Evolutionary conservation across 2,329 filamentous ascomycete species (phyloP), one percentile per base, ranked within the genome.

Genomic region (Colletotrichum orchidophilum): DNA sequence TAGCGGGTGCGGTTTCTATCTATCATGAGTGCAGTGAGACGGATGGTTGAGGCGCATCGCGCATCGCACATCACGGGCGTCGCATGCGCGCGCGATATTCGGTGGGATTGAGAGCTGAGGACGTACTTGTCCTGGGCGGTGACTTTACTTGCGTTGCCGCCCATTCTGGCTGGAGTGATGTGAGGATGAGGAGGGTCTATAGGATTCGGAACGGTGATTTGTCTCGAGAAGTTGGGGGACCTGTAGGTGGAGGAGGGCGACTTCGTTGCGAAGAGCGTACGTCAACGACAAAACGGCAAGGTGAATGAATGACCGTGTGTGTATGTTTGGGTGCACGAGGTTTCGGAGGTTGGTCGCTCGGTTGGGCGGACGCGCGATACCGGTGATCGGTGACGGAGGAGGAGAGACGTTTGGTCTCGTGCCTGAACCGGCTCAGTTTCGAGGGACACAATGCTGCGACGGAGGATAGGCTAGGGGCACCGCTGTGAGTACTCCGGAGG

Each of bases 81-180:
- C 35, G 12, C 31, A 27, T 61, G 60, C 46, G 57, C 49, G 26
- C 33, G 39, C 6, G 55, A 29, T 21, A 27, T n/a, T 24, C 3
- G 24, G 24, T 5, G n/a, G 49, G 29, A 42, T 24, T 42, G 35
- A 29, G 26, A 57, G 58, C 50, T 55, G 63, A 33, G 61, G 18
- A 81, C 89, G 77, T 80, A 97, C 95, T 94, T 95, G 84, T 98
- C 96, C 85, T 98, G 95, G 77, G 86, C 87, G 71, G 88, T 90
- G 73, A 90, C 86, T 79, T 87, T 87, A 80, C 88, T 90, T 63
- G 83, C 77, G 74, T 82, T 87, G 76, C 86, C 87, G 42, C 88
- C 88, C 88, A 90, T 90, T 50, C 72, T 74, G 58, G 59, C 21
- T 39, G 29, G 31, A 24, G 53, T 39, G 52, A 12, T 26, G 62